Conservation (phyloP, 2,329 filamentous ascomycete genomes). For the Cladophialophora psammophila region DNA sequence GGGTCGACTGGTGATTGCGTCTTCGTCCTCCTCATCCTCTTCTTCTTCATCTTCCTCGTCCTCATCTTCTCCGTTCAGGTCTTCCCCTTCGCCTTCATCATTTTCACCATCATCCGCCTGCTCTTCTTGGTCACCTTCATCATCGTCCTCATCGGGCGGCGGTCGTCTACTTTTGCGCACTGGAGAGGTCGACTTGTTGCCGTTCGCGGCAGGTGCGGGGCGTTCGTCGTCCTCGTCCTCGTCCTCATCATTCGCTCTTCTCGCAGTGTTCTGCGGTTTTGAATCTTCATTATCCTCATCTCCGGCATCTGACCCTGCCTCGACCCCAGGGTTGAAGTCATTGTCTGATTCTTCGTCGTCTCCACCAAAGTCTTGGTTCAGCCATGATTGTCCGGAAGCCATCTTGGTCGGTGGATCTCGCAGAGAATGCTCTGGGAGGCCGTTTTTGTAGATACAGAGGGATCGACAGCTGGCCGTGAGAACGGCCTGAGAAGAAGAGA, state of each 20-base stretch:
- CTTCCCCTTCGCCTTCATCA: slow-evolving; percentile 49
- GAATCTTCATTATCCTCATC: slow-evolving; percentile 48
- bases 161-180: slow-evolving; percentile 37
- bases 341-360: slow-evolving; percentile 73
- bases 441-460: background rate
- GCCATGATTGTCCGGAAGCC: slow-evolving; percentile 50
- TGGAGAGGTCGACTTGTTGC: slow-evolving; percentile 30
- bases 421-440: background rate
- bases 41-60: slow-evolving; percentile 63
- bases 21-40: slow-evolving; percentile 45
- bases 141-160: slow-evolving; percentile 55
- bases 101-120: slow-evolving; percentile 52
- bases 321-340: slow-evolving; percentile 85
- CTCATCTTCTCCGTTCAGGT: slow-evolving; percentile 58
- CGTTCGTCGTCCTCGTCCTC: slow-evolving; percentile 36
- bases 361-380: slow-evolving; percentile 58
- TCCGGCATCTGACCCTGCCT: slow-evolving; percentile 76
- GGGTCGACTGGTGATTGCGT: slow-evolving; percentile 65
- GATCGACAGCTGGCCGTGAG: background rate
- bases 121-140: slow-evolving; percentile 54
- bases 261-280: slow-evolving; percentile 38
- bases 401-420: slow-evolving; percentile 15
- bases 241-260: slow-evolving; percentile 30
- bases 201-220: slow-evolving; percentile 17
- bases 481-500: background rate